These are phyloP conservation scores for Phytophthora multivora DNA, from an alignment of 352 stramenopile genomes.

Conservation along the genomic window DNA sequence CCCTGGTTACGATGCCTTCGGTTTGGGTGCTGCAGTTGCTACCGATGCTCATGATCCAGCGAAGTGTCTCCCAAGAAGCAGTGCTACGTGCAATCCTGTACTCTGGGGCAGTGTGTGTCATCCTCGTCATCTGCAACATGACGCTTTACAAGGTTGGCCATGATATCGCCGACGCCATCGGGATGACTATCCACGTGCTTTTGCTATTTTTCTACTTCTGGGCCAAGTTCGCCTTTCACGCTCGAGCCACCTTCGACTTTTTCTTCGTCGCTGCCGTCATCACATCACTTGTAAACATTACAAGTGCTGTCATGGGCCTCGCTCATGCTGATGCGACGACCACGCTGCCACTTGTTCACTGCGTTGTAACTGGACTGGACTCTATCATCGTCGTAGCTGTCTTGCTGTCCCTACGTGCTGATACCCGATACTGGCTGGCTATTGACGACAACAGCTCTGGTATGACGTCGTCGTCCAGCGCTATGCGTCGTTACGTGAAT, in stretches of 20 bases:
- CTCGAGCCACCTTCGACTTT: conserved; percentile 82
- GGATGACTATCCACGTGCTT: conserved; percentile 55
- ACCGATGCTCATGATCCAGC: conserved; percentile 87
- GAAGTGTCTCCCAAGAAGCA: conserved; percentile 76
- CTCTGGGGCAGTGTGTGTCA: conserved; percentile 56
- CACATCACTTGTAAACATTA: conserved; percentile 48
- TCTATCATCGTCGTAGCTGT: conserved; percentile 71
- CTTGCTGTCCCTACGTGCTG: conserved; percentile 74
- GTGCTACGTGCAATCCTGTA: conserved; percentile 75
- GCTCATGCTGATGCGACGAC: conserved; percentile 26
- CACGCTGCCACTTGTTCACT: conserved; percentile 46
- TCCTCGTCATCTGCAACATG: conserved; percentile 68
- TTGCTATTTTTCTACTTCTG: conserved; percentile 77
- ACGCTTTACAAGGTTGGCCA: conserved; percentile 58
- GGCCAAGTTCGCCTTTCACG: conserved; percentile 81
- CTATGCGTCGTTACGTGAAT: conserved; percentile 77
- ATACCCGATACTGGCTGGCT: conserved; percentile 86
- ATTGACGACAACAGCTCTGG: conserved; percentile 67
- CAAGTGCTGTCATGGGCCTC: conserved; percentile 56
- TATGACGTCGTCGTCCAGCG: conserved; percentile 41
- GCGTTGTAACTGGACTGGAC: conserved; percentile 59
- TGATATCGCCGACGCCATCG: conserved; percentile 54
- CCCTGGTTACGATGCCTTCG: conserved; percentile 55
- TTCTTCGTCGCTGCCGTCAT: conserved; percentile 74
- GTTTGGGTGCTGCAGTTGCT: conserved; percentile 81